Base-by-base conservation (phyloP, 805 yeast species). In the Metschnikowia amazonensis region DNA sequence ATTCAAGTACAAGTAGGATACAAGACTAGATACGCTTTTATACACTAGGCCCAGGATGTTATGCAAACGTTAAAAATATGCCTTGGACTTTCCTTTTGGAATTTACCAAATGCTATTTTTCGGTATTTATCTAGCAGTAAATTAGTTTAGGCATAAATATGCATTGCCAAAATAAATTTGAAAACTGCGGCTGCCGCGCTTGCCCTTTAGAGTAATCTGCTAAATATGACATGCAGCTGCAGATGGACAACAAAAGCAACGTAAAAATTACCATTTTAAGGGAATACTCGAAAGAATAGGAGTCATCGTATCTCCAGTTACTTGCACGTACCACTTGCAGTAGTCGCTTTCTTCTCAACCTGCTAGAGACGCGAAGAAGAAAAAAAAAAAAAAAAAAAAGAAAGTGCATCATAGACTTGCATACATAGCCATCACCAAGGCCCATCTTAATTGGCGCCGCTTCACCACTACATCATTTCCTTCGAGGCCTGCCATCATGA, bases 381-480 rank as follows among this genome's bases (percentile, higher is more conserved):
- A 36, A 36, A 37, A 11, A 37, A 37, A 37, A 37, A 27, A 6
- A 21, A 21, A 21, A 5, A 21, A n/a, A 27, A 34, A 21, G 14
- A 21, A 14, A 21, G 11, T 10, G n/a, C 29, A 14, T 35, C 25
- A 18, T 28, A 20, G 13, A 37, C 41, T 27, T 37, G 41, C 41
- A 37, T 37, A 37, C 10, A 28, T 17, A 20, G 38, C 18, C 38
- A 34, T 21, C 17, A 37, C 33, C 13, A 37, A 14, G 41, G 33
- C 17, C 32, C 11, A 17, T 14, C 14, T 5, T 18, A 37, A 17
- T 14, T 11, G 37, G 18, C 17, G n/a, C 27, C 37, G 11, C 27
- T 17, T 8, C 23, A 34, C 18, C 18, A 14, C 20, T 35, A 8
- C 24, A 35, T 16, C 27, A 34, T n/a, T 14, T 35, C 18, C 38